Base-by-base conservation (phyloP, 768 basidiomycete species). In the Amanita polypyramis region DNA sequence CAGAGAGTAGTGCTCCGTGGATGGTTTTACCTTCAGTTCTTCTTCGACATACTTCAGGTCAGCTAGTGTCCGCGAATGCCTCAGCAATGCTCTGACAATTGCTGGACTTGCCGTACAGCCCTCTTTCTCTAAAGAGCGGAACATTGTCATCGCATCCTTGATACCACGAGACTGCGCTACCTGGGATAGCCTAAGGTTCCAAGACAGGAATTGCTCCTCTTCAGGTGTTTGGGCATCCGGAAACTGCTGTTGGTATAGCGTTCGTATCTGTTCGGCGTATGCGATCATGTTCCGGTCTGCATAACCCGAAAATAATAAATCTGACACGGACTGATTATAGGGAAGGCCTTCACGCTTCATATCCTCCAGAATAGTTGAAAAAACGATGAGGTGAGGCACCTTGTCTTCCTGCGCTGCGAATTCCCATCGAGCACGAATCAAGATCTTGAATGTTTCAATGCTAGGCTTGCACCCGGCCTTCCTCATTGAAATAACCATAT, bases 1-100 rank as follows among this genome's bases (percentile, higher is more conserved):
- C 45, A 73, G 62, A 4, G 74, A 68, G 74, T 82, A 85, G 29
- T 76, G 75, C 11, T 62, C 53, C 0, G 67, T 62, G 7, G 64
- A 64, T 17, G 73, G 69, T 38, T 59, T 58, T 43, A 76, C 45
- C 15, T 58, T 60, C 5, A 80, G 62, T 11, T 62, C 63, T 23
- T 63, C 53, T 49, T 76, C 70, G 48, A 70, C 66, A 21, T 62
- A 58, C 20, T 59, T 59, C 30, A 82, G 60, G 50, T 79, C 73
- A 5, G 65, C 51, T 9, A 71, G 56, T 23, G 57, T 56, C 6
- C 52, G 63, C n/a, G 73, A 72, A 38, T 63, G 57, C 30, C 66
- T 65, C 15, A 82, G 54, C 42, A 81, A 62, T 21, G 69, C 62
- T 36, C 61, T 62, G 12, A 77, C 54, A 9, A 65, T 70, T 14